phyloP scores from a whole-genome alignment of 345 rosid genomes.

The Acer negundo region DNA sequence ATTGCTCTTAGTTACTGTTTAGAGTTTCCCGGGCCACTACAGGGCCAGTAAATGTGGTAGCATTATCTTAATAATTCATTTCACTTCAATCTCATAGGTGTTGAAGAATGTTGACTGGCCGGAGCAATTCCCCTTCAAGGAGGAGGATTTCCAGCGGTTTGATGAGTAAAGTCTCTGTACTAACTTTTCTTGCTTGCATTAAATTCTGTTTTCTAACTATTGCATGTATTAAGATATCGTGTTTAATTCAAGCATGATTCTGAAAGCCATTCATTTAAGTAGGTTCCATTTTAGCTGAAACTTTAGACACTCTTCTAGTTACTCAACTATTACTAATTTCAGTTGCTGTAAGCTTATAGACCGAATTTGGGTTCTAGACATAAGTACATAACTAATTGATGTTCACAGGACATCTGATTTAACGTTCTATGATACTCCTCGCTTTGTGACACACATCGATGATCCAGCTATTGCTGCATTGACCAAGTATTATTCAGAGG shows the following conservation, averaged over 20 bases:
- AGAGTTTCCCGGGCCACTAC: slow-evolving; percentile 1
- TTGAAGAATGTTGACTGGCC: slow-evolving; percentile 87
- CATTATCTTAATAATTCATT: slow-evolving; percentile 4
- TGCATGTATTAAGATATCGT: neutral
- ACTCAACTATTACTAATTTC: neutral
- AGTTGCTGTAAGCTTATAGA: neutral
- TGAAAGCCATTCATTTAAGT: neutral
- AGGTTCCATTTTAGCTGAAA: neutral
- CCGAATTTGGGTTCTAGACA: neutral
- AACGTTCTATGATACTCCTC: slow-evolving; percentile 71
- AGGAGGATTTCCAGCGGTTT: slow-evolving; percentile 84
- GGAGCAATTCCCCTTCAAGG: slow-evolving; percentile 82
- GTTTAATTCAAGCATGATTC: neutral
- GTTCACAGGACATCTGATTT: slow-evolving; percentile 72
- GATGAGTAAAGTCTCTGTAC: slow-evolving; percentile 58
- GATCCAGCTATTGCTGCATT: slow-evolving; percentile 89
- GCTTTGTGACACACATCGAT: slow-evolving; percentile 92
- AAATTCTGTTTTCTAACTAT: neutral
- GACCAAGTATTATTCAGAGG: slow-evolving; percentile 73
- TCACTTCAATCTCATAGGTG: slow-evolving; percentile 37
- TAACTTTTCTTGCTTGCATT: neutral
- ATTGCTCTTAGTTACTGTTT: neutral
- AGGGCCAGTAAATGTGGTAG: neutral
- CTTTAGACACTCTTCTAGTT: neutral
- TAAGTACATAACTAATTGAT: neutral